Percentiles rank a stretch among this genome's conserved stretches.
Conservation (phyloP, 1,139 yeast species). For the Geotrichum klebahnii region DNA sequence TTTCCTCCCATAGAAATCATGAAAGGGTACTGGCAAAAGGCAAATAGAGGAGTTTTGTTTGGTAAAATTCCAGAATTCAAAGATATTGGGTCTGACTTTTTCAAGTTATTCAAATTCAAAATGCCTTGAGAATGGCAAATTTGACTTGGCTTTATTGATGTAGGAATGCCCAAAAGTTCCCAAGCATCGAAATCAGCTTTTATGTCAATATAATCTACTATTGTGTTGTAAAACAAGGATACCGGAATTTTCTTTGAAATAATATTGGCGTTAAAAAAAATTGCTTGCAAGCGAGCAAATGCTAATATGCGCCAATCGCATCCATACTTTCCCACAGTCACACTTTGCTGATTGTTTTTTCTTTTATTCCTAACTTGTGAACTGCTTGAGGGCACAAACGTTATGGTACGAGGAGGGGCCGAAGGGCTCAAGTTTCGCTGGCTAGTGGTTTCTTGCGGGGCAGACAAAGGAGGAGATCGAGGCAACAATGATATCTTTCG, state of each 20-base stretch:
- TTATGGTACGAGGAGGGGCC: too few relatives aligned
- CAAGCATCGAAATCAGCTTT: conserved; percentile 78
- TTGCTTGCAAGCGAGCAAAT: conserved; percentile 56
- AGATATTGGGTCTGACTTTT: too few relatives aligned
- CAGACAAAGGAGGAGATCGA: neutral
- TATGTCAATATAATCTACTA: conserved; percentile 75
- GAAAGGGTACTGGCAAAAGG: conserved; percentile 79
- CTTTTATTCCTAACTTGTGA: neutral
- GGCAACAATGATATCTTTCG: neutral
- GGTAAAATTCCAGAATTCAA: conserved; percentile 7
- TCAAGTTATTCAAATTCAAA: too few relatives aligned
- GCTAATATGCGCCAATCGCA: conserved; percentile 76
- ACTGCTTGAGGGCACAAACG: neutral
- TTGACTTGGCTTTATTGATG: conserved; percentile 6
- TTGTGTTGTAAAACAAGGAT: conserved; percentile 67
- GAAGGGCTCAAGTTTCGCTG: too few relatives aligned
- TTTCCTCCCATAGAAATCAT: conserved; percentile 77
- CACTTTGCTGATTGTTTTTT: conserved; percentile 1
- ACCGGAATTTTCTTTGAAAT: conserved; percentile 44
- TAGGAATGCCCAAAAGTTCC: conserved; percentile 44
- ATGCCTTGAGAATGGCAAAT: conserved; percentile 7
- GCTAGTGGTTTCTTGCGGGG: neutral
- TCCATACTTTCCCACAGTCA: conserved; percentile 55
- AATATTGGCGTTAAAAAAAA: conserved; percentile 55
- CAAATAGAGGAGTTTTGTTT: conserved; percentile 19